Percentiles rank a stretch among this genome's conserved stretches.
Evolutionary conservation across 352 stramenopile genomes (phyloP).

Genomic region (Peronosclerospora sorghi): DNA sequence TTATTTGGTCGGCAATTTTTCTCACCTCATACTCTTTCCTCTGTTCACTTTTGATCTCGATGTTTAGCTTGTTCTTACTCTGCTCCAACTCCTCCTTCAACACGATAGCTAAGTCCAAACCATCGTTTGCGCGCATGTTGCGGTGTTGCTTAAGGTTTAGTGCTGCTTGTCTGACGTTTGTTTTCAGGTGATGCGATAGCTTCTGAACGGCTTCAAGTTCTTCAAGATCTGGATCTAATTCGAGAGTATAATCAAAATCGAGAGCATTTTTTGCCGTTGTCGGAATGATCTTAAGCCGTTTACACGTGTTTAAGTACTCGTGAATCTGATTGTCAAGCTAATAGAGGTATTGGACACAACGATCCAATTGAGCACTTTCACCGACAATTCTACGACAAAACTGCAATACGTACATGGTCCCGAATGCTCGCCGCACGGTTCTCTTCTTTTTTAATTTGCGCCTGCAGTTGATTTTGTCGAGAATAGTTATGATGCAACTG

Average conservation of each 20-base stretch:
- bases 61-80: slow-evolving; percentile 34
- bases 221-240: slow-evolving; percentile 48
- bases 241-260: slow-evolving; percentile 64
- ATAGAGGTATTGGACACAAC: not conserved
- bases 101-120: slow-evolving; percentile 45
- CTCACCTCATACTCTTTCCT: slow-evolving; percentile 26
- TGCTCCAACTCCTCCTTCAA: slow-evolving; percentile 45
- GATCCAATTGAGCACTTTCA: not conserved
- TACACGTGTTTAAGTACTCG: slow-evolving; percentile 72
- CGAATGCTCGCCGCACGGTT: slow-evolving; percentile 55
- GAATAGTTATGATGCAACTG: slow-evolving; percentile 54
- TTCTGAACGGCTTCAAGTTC: slow-evolving; percentile 44
- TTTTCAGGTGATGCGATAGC: slow-evolving; percentile 54
- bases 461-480: slow-evolving; percentile 46
- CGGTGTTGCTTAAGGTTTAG: slow-evolving; percentile 56
- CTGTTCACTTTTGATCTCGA: slow-evolving; percentile 48
- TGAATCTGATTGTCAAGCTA: slow-evolving; percentile 56
- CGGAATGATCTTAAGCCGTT: slow-evolving; percentile 81
- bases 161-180: slow-evolving; percentile 41
- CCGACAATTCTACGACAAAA: not conserved
- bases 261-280: slow-evolving; percentile 70
- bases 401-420: slow-evolving; percentile 33
- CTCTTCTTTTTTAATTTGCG: slow-evolving; percentile 50
- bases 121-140: slow-evolving; percentile 35
- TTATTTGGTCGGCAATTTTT: slow-evolving; percentile 49